Conservation (phyloP, 2,329 filamentous ascomycete genomes). For the Plectosphaerella plurivora region DNA sequence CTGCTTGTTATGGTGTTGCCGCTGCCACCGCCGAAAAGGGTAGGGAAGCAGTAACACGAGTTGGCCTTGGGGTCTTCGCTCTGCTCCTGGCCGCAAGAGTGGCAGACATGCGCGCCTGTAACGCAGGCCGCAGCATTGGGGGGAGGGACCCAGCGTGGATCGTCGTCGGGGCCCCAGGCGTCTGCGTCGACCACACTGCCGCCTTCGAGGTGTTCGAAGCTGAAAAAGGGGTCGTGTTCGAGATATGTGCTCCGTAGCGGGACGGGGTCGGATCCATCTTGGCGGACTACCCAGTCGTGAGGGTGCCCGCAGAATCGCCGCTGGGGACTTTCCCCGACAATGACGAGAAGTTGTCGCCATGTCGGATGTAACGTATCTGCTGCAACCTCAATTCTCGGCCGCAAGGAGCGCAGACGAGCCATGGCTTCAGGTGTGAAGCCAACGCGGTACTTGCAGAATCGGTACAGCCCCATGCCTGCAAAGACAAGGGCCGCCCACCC, state of each 20-base stretch:
- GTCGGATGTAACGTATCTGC: slow-evolving; percentile 48
- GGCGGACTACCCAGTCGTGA: slow-evolving; percentile 46
- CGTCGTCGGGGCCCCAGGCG: slow-evolving; percentile 38
- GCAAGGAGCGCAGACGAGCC: slow-evolving; percentile 36
- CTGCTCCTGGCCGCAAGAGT: slow-evolving; percentile 41
- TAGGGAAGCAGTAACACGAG: slow-evolving; percentile 47
- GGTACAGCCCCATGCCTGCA: slow-evolving; percentile 52
- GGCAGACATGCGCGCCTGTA: slow-evolving; percentile 24
- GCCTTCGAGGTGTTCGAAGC: slow-evolving; percentile 43
- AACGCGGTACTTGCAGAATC: slow-evolving; percentile 56
- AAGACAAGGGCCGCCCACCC: slow-evolving; percentile 54
- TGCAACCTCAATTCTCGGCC: slow-evolving; percentile 45
- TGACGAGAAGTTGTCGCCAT: slow-evolving; percentile 45
- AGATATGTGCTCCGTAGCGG: slow-evolving; percentile 41
- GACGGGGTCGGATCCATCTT: slow-evolving; percentile 32
- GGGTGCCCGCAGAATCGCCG: slow-evolving; percentile 40
- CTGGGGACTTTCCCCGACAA: slow-evolving; percentile 36
- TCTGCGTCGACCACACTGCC: slow-evolving; percentile 40
- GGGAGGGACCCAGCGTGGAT: slow-evolving; percentile 38
- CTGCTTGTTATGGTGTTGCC: slow-evolving; percentile 44
- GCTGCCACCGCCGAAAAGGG: slow-evolving; percentile 37
- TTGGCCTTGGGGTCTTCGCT: slow-evolving; percentile 44
- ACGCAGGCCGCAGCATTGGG: slow-evolving; percentile 17
- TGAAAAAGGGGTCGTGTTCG: slow-evolving; percentile 39
- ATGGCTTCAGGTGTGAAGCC: slow-evolving; percentile 47